phyloP scores from a whole-genome alignment of 2,329 filamentous ascomycete genomes.

The Claviceps purpurea region DNA sequence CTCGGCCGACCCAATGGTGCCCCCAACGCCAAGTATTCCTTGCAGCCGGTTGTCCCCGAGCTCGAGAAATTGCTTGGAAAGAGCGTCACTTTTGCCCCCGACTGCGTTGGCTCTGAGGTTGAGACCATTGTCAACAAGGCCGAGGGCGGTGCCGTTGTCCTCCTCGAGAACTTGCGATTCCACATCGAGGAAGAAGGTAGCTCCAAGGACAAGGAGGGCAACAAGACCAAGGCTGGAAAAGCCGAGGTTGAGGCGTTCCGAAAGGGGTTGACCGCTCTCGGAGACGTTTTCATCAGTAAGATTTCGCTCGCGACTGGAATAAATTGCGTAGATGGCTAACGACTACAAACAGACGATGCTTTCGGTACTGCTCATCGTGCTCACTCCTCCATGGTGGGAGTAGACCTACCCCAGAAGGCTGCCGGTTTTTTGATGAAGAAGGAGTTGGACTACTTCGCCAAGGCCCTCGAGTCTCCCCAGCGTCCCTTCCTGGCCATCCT shows the following conservation, averaged over 20 bases:
- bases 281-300: conserved; percentile 93
- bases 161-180: conserved; percentile 97
- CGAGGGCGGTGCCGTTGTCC: conserved; percentile 65
- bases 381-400: conserved; percentile 98
- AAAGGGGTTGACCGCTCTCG: conserved; percentile 84
- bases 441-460: conserved; percentile 98
- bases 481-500: conserved; percentile 97
- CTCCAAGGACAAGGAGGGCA: conserved; percentile 83
- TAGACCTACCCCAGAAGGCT: conserved; percentile 91
- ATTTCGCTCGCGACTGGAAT: conserved; percentile 9
- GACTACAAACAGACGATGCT: conserved; percentile 59
- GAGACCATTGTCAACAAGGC: conserved; percentile 83
- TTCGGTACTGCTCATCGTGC: conserved; percentile 97
- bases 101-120: conserved; percentile 80
- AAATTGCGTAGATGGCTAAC: conserved; percentile 9
- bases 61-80: conserved; percentile 81
- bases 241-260: conserved; percentile 84
- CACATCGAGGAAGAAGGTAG: conserved; percentile 97
- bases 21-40: conserved; percentile 81
- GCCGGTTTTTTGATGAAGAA: conserved; percentile 99
- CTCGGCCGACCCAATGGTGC: conserved; percentile 90
- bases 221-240: conserved; percentile 97
- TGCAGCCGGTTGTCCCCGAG: conserved; percentile 82
- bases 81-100: conserved; percentile 75
- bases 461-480: conserved; percentile 86